Conservation (phyloP, 2,329 filamentous ascomycete genomes). For the Ascomycota sp. region DNA sequence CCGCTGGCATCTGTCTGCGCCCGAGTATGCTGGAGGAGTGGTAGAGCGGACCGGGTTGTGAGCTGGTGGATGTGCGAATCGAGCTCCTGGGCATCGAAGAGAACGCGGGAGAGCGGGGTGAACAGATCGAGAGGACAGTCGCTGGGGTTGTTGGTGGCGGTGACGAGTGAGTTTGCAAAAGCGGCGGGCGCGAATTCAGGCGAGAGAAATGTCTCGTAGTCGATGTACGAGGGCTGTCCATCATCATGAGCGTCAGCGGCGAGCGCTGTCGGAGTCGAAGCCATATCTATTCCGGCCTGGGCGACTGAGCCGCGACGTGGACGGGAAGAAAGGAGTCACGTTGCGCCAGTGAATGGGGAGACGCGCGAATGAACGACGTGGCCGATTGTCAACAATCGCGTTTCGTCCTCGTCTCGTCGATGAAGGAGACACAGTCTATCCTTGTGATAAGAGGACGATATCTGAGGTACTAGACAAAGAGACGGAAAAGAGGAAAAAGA, state of each 20-base stretch:
- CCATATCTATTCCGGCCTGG: too few relatives aligned
- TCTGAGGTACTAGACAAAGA: too few relatives aligned
- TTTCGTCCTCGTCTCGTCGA: too few relatives aligned
- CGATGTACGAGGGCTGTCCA: slow-evolving; percentile 67
- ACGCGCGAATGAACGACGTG: too few relatives aligned
- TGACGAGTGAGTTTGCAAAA: slow-evolving; percentile 79
- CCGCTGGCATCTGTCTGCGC: slow-evolving; percentile 53
- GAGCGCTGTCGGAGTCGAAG: neutral
- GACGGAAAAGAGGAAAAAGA: too few relatives aligned
- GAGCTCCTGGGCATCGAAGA: slow-evolving; percentile 93
- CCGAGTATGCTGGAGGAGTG: slow-evolving; percentile 60
- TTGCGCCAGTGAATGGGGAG: too few relatives aligned
- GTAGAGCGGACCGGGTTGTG: slow-evolving; percentile 65
- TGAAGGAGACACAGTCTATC: too few relatives aligned
- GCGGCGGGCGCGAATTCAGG: slow-evolving; percentile 60
- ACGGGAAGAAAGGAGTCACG: too few relatives aligned
- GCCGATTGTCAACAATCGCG: too few relatives aligned
- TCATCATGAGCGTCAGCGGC: slow-evolving; percentile 7
- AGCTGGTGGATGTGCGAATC: slow-evolving; percentile 87
- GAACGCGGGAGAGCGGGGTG: slow-evolving; percentile 76
- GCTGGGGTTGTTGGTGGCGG: slow-evolving; percentile 76
- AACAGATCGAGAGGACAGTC: slow-evolving; percentile 84
- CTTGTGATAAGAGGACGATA: too few relatives aligned
- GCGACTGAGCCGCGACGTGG: too few relatives aligned
- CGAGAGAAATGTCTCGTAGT: slow-evolving; percentile 80